Conservation (phyloP, 2,329 filamentous ascomycete species). For the Paecilomyces variotii region DNA sequence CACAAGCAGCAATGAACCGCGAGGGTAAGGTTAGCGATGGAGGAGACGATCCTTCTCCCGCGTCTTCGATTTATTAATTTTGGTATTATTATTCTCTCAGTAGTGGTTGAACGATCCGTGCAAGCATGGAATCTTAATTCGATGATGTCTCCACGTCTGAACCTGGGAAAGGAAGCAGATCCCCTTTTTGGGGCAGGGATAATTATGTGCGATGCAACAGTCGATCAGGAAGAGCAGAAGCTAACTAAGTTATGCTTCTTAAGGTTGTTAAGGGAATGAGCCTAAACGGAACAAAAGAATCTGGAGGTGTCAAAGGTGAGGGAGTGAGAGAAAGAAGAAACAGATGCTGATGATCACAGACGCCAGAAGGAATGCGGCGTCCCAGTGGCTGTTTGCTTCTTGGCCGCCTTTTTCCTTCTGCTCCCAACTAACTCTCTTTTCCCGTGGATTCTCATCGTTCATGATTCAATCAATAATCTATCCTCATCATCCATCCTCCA, state of each 20-base stretch:
- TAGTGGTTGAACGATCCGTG: background rate
- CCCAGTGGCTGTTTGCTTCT: background rate
- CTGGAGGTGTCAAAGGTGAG: background rate
- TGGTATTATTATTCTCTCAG: background rate
- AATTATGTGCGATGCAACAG: background rate
- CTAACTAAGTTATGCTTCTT: background rate
- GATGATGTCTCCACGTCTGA: background rate
- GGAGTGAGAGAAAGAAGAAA: background rate
- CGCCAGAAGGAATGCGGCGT: background rate
- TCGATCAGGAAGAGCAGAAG: background rate
- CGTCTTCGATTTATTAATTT: background rate
- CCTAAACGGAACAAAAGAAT: background rate
- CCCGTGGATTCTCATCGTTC: no score
- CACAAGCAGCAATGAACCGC: background rate
- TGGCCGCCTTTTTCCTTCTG: background rate
- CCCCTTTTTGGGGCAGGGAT: background rate
- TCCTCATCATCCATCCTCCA: no score
- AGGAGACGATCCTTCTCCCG: background rate
- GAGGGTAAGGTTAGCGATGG: background rate
- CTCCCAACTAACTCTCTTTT: background rate
- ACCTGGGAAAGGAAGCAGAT: background rate
- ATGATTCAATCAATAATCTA: no score
- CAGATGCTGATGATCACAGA: background rate
- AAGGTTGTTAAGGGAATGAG: background rate
- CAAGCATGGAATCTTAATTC: slow-evolving; percentile 1